These are phyloP conservation scores for Tetracladium maxilliforme DNA, from an alignment of 2,329 filamentous ascomycete species.

Conservation along the genomic window DNA sequence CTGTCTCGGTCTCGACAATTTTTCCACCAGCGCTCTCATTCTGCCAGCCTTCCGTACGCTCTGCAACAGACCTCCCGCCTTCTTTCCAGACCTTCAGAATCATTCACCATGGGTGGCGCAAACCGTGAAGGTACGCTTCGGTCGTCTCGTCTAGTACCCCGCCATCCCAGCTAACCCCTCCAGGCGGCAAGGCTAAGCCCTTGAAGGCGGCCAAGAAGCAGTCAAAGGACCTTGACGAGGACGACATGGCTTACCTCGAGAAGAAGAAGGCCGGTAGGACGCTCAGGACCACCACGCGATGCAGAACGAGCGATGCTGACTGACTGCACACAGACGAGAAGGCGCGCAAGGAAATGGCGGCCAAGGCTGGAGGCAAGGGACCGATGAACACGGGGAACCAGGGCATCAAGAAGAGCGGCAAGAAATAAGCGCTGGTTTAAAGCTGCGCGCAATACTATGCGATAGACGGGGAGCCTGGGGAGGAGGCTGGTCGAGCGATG, in stretches of 20 bases:
- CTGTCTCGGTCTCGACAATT: too few relatives aligned
- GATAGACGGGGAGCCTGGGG: too few relatives aligned
- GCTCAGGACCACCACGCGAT: not conserved
- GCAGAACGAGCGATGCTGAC: constrained; percentile 4
- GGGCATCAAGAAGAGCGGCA: constrained; percentile 96
- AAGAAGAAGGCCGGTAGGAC: constrained; percentile 72
- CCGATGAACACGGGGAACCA: constrained; percentile 72
- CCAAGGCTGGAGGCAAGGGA: constrained; percentile 67
- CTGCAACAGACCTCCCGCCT: constrained; percentile 1
- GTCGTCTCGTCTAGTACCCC: constrained; percentile 2
- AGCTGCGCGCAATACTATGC: too few relatives aligned
- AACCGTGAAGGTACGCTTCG: constrained; percentile 44
- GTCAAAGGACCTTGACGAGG: constrained; percentile 62
- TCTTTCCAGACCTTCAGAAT: constrained; percentile 1
- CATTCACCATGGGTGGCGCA: constrained; percentile 44
- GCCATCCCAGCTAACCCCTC: constrained; percentile 7
- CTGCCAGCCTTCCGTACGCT: not conserved
- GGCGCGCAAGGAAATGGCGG: constrained; percentile 71
- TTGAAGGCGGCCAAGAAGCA: constrained; percentile 83
- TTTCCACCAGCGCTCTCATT: not conserved
- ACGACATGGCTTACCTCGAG: constrained; percentile 67
- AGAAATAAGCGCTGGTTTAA: too few relatives aligned
- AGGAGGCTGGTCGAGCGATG: too few relatives aligned
- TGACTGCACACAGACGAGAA: constrained; percentile 64
- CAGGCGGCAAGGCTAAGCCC: constrained; percentile 73